Evolutionary conservation across 2,329 filamentous ascomycete species (phyloP), one percentile per base, ranked within the genome.

Genomic region (Cryphonectria japonica): DNA sequence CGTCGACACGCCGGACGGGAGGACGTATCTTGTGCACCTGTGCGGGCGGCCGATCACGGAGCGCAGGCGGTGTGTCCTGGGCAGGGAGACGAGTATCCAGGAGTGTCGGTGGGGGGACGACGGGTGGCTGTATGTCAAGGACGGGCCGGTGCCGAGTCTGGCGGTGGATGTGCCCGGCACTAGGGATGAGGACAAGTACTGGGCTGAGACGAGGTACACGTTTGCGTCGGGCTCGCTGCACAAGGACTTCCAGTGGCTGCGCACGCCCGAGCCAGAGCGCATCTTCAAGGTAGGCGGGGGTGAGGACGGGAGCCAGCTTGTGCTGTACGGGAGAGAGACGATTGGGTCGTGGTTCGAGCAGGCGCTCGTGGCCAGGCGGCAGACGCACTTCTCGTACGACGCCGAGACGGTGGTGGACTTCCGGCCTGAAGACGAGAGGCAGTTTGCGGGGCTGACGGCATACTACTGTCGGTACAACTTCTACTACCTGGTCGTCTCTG

Each of bases 391-490:
- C 77, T 89, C 86, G 1, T 89, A 86, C 75, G 87, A 89, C 69
- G 88, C 87, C 66, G 87, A 89, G 77, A 89, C 88, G 0, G 78
- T 83, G 0, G 74, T 89, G 2, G 82, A 84, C 70, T 89, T 88
- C 74, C 78, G 80, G 0, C 88, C 88, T 0, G 77, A 79, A 0
- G 88, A 91, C 75, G 88, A 89, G 80, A 83, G 88, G 14, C 84
- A 89, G 74, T 90, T 88, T 71, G 88, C 88, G 0, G 88, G 89
- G 0, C 79, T 91, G 9, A 86, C 86, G 16, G 86, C 87, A 0
- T 91, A 91, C 78, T 91, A 91, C 79, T 87, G 85, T 76, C 86
- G 88, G 3, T 90, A 83, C 80, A 91, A 91, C 78, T 91, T 90
- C 78, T 90, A 89, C 80, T 91, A 90, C 74, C 81, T 91, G 7